Conservation (phyloP, 2,329 filamentous ascomycete genomes). For the Colletotrichum somersetense region DNA sequence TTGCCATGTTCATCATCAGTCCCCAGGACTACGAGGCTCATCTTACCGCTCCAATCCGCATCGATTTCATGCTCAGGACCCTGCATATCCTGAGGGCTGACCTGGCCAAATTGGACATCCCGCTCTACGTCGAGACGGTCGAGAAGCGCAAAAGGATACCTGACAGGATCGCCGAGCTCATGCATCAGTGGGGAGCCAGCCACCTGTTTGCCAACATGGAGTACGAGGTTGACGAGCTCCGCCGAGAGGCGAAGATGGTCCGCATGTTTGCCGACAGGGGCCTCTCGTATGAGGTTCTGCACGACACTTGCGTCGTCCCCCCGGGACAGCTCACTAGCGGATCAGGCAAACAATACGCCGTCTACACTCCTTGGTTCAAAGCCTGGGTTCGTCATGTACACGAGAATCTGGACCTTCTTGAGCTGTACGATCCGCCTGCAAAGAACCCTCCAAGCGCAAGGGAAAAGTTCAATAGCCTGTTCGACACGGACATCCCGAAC, state of each 20-base stretch:
- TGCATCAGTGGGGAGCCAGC: constrained; percentile 78
- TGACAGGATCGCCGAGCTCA: constrained; percentile 71
- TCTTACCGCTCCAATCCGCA: constrained; percentile 75
- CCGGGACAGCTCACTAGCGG: constrained; percentile 78
- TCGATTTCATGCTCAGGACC: constrained; percentile 85
- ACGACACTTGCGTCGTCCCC: constrained; percentile 86
- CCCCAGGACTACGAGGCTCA: constrained; percentile 90
- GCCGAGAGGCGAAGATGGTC: constrained; percentile 79
- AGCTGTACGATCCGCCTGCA: constrained; percentile 65
- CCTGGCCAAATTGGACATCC: constrained; percentile 79
- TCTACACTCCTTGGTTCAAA: constrained; percentile 87
- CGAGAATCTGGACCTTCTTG: constrained; percentile 74
- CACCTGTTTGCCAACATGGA: constrained; percentile 88
- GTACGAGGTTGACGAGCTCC: constrained; percentile 91
- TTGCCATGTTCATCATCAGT: constrained; percentile 83
- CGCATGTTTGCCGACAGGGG: constrained; percentile 70
- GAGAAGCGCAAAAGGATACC: constrained; percentile 74
- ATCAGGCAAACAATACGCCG: constrained; percentile 82
- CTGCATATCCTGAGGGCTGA: constrained; percentile 75
- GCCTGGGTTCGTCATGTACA: constrained; percentile 82
- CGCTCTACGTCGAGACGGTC: constrained; percentile 80
- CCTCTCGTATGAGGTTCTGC: constrained; percentile 77
- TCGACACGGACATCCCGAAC: constrained; percentile 70
- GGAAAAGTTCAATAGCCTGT: constrained; percentile 66
- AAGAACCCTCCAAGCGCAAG: constrained; percentile 52